Evolutionary conservation across 331 rosid species (phyloP), one percentile per base, ranked within the genome.

Genomic region (Malus hybrid): DNA sequence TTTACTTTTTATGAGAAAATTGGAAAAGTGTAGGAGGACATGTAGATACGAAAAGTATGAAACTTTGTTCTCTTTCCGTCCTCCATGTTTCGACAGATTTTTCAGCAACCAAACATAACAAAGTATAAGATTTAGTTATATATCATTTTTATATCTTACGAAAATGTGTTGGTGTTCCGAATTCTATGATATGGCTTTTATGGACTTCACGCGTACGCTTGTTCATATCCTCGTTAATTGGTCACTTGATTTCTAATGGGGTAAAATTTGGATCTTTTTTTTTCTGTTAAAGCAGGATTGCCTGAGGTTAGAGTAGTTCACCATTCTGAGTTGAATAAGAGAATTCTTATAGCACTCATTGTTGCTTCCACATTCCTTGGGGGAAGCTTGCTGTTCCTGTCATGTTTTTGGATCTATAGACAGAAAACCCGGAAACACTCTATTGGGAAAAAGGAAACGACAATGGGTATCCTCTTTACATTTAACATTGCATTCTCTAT

Each of bases 361-460:
- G 83, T 86, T 80, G 85, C 87, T 86, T 91, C 95, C 78, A 67
- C 88, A 72, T 85, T 90, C 66, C 92, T 93, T 73, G 91, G 82
- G 62, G 93, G 80, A 82, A 72, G 87, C 65, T 81, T 91, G 80
- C 74, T 93, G 32, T 77, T 80, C 70, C 77, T 90, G 34, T 66
- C 81, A 69, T 88, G 80, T 78, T 75, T 79, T 70, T 90, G 97
- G 89, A 75, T 90, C 57, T 78, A 63, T 76, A 83, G 90, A 83
- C 87, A 75, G 65, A 85, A 77, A 73, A 68, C 33, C 46, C 57
- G 44, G 50, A 83, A 76, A 72, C 73, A 74, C 67, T 79, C 86
- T 33, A 31, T 31, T 65, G 66, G 62, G 74, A 83, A 86, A 78
- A 81, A 77, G 73, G 83, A 36, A 50, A 85, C 84, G 86, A 78